phyloP scores from a whole-genome alignment of 106 monocot species.

The Gastrodia elata region DNA sequence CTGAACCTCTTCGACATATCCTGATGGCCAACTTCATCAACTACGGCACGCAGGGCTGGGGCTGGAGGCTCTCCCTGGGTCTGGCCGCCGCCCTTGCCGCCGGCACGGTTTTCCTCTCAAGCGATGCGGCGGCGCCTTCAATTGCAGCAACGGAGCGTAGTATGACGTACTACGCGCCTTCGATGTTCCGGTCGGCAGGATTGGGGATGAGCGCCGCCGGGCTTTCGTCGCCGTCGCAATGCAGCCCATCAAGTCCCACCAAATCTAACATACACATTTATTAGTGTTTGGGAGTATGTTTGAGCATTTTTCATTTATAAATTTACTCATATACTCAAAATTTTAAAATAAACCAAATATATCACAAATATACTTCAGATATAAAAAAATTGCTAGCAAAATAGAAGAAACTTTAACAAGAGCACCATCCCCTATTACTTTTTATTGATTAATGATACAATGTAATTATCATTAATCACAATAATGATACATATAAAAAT shows the following conservation, averaged over 20 bases:
- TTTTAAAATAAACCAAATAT: too few relatives aligned
- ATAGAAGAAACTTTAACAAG: too few relatives aligned
- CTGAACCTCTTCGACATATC: constrained; percentile 12
- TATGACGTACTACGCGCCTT: constrained; percentile 17
- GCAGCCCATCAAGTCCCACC: neutral
- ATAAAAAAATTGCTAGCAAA: too few relatives aligned
- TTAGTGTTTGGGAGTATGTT: too few relatives aligned
- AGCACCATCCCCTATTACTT: too few relatives aligned
- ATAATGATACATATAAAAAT: too few relatives aligned
- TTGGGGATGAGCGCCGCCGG: constrained; percentile 9
- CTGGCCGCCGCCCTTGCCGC: constrained; percentile 26
- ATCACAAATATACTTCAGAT: too few relatives aligned
- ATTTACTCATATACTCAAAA: too few relatives aligned
- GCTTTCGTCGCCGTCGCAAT: neutral
- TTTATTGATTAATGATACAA: too few relatives aligned
- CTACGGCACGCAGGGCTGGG: constrained; percentile 26
- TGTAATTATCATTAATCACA: too few relatives aligned
- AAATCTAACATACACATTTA: too few relatives aligned
- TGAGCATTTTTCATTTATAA: too few relatives aligned
- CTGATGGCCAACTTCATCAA: constrained; percentile 32
- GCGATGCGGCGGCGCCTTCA: constrained; percentile 12
- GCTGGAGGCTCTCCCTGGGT: constrained; percentile 45
- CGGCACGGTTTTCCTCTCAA: constrained; percentile 29
- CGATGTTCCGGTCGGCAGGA: constrained; percentile 14
- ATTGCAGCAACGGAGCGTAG: constrained; percentile 15